Evolutionary conservation across 1,284 basidiomycete species (phyloP).

Genomic region (Naganishia sp.): DNA sequence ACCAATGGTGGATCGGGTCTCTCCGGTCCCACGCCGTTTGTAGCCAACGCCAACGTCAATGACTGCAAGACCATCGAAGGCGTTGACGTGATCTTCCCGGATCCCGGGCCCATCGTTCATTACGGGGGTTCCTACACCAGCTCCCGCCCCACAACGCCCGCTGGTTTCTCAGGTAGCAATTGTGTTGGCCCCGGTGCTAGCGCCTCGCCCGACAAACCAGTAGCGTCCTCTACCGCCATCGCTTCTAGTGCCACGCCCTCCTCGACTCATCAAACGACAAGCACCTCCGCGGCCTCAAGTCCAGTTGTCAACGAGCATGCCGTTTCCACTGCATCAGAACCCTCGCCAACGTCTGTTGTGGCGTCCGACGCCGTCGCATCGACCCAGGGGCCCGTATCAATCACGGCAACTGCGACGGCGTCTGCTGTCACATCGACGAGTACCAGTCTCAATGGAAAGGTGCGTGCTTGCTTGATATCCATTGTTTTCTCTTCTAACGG

Average conservation of each 20-base stretch:
- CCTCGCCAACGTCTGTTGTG: background rate
- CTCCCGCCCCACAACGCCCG: conserved; percentile 27
- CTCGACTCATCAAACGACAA: conserved; percentile 59
- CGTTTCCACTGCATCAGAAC: conserved; percentile 8
- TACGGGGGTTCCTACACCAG: conserved; percentile 42
- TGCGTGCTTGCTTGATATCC: background rate
- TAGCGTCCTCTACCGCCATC: conserved; percentile 25
- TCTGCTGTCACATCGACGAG: conserved; percentile 18
- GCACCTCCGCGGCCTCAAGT: conserved; percentile 1
- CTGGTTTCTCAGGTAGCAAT: conserved; percentile 34
- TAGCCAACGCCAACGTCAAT: conserved; percentile 51
- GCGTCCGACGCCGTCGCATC: background rate
- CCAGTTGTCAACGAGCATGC: conserved; percentile 11
- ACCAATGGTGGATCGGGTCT: conserved; percentile 42
- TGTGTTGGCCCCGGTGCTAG: conserved; percentile 34
- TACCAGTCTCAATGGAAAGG: conserved; percentile 20
- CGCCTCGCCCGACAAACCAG: background rate
- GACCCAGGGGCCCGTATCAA: background rate
- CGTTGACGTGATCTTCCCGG: conserved; percentile 47
- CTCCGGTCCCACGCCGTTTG: conserved; percentile 49
- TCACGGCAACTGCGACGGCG: conserved; percentile 12
- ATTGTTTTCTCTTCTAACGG: too few species aligned
- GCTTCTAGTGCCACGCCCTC: conserved; percentile 42
- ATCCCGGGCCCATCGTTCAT: conserved; percentile 43
- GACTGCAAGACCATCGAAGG: conserved; percentile 47